Base-by-base conservation (phyloP, 176 grass and related monocot species). In the Oryza meyeriana region DNA sequence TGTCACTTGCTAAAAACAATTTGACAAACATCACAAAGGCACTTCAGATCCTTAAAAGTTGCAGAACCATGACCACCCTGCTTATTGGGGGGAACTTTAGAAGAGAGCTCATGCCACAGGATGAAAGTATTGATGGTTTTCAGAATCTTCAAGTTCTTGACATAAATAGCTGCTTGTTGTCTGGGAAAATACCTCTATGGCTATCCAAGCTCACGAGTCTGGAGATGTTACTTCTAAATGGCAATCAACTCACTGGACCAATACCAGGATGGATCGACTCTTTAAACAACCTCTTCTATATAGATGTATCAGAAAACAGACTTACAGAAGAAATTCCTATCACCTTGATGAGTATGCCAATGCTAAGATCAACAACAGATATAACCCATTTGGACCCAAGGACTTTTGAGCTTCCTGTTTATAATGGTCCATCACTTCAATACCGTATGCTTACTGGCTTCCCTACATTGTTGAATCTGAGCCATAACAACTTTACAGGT, bases 141-240 rank as follows among this genome's bases (percentile, higher is more conserved):
- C 2, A 38, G 33, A 58, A 58, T 77, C 29, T 84, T 30, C 61
- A 77, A 18, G 0, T 18, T 45, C 20, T 84, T 18, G 25, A 8
- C 9, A 44, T 84, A 1, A 4, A 6, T 1, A 6, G 45, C 5
- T 2, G 3, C 0, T 2, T 69, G 75, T 14, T 85, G 14, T 40
- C 1, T 0, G 85, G 79, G 3, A 41, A 78, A 50, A 77, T 83
- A 63, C 79, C 85, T n/a, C 1, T 1, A 29, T 88, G 85, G 79
- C 0, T 88, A 44, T 83, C 64, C 0, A 64, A 36, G 6, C 18
- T 79, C 0, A 12, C 0, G 25, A 78, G 57, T 2, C 12, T 88
- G 40, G 18, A 78, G 24, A 27, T 84, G 34, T 4, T 88, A 10
- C 0, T 71, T 31, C 58, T 88, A 1, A 0, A 6, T 1, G 0